Evolutionary conservation across 1,139 yeast species (phyloP).

Genomic region (Pichia sp.): DNA sequence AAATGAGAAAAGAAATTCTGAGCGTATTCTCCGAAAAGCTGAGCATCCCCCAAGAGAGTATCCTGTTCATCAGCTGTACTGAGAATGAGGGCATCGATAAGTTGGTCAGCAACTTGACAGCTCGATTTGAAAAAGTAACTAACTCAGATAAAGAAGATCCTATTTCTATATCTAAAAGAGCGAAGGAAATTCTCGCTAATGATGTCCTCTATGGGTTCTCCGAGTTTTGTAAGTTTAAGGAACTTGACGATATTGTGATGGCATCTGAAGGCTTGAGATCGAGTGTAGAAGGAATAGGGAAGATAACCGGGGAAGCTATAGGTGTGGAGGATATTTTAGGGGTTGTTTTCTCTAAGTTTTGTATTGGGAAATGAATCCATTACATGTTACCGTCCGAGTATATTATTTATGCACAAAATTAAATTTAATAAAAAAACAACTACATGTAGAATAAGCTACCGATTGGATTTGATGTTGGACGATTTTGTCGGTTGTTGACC

Average conservation of each 20-base stretch:
- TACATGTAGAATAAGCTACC: not conserved
- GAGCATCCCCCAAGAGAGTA: constrained; percentile 19
- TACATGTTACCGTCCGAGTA: no score
- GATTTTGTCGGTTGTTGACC: not conserved
- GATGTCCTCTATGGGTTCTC: constrained; percentile 74
- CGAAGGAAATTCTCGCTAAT: constrained; percentile 62
- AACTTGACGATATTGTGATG: constrained; percentile 66
- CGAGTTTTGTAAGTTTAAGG: constrained; percentile 49
- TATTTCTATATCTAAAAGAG: constrained; percentile 66
- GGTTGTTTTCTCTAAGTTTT: constrained; percentile 84
- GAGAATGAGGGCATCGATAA: constrained; percentile 45
- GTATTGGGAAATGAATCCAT: constrained; percentile 73
- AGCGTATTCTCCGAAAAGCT: constrained; percentile 24
- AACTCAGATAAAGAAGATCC: constrained; percentile 53
- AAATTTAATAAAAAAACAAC: not conserved
- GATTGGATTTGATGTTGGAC: not conserved
- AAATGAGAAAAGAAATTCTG: constrained; percentile 24
- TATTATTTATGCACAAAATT: not conserved
- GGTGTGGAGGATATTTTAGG: constrained; percentile 90
- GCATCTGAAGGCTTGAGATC: constrained; percentile 74
- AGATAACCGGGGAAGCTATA: constrained; percentile 82
- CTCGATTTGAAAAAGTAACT: constrained; percentile 47
- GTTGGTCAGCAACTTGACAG: constrained; percentile 39
- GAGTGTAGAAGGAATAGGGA: constrained; percentile 85
- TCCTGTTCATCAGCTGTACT: constrained; percentile 59